phyloP scores from a whole-genome alignment of 345 rosid genomes.

The Noccaea caerulescens region DNA sequence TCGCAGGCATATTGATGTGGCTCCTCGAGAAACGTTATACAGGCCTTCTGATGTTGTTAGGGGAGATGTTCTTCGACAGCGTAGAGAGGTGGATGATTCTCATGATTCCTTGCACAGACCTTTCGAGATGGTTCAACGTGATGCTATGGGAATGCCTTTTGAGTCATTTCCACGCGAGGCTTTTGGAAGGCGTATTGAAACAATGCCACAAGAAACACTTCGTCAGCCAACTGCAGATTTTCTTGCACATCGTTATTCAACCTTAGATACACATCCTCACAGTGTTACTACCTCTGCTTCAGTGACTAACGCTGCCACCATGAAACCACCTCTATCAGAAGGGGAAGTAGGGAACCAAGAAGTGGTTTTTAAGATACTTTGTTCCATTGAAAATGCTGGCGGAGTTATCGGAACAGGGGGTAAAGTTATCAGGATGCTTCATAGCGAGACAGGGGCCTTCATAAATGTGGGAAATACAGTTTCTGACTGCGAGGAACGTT shows the following conservation, averaged over 20 bases:
- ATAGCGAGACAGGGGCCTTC: constrained; percentile 82
- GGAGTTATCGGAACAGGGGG: constrained; percentile 90
- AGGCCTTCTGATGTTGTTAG: constrained; percentile 40
- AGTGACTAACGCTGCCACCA: constrained; percentile 44
- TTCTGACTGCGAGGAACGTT: constrained; percentile 73
- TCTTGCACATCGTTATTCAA: constrained; percentile 30
- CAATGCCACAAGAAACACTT: constrained; percentile 35
- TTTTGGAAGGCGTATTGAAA: constrained; percentile 36
- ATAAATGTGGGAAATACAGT: constrained; percentile 67
- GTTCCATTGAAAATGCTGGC: constrained; percentile 79
- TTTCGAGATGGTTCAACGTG: constrained; percentile 41
- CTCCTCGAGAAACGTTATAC: constrained; percentile 39
- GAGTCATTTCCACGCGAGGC: constrained; percentile 33
- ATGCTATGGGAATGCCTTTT: constrained; percentile 33
- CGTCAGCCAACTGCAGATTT: constrained; percentile 34
- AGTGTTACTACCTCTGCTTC: constrained; percentile 30
- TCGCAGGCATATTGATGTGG: constrained; percentile 34
- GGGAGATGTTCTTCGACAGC: constrained; percentile 35
- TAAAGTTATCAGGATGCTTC: constrained; percentile 62
- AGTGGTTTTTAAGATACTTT: constrained; percentile 73
- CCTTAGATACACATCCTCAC: constrained; percentile 26
- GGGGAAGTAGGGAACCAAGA: constrained; percentile 49
- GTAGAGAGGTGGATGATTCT: constrained; percentile 39
- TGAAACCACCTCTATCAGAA: constrained; percentile 54
- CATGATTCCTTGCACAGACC: constrained; percentile 40